Evolutionary conservation across 352 stramenopile genomes (phyloP).

Genomic region (Aphanomyces stellatus): DNA sequence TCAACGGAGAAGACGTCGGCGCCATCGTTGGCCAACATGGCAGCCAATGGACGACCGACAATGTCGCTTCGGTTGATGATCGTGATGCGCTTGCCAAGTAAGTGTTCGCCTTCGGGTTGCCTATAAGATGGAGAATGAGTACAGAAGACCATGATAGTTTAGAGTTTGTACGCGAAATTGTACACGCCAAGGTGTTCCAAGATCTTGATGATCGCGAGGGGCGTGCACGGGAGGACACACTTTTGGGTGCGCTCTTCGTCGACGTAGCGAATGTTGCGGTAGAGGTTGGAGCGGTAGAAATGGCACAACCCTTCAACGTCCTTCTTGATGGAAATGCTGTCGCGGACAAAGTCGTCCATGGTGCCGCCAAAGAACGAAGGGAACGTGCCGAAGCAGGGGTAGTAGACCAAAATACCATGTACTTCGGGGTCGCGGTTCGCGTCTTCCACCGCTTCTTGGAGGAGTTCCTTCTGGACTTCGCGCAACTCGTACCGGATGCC

Average conservation of each 20-base stretch:
- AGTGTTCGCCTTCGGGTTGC: slow-evolving; percentile 42
- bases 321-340: slow-evolving; percentile 94
- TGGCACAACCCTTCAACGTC: slow-evolving; percentile 96
- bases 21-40: slow-evolving; percentile 93
- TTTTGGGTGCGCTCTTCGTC: slow-evolving; percentile 88
- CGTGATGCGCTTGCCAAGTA: slow-evolving; percentile 85
- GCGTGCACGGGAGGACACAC: slow-evolving; percentile 95
- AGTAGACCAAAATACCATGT: slow-evolving; percentile 98
- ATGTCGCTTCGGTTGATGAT: slow-evolving; percentile 98
- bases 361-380: slow-evolving; percentile 93
- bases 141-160: background rate
- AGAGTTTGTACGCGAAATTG: slow-evolving; percentile 40
- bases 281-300: slow-evolving; percentile 95
- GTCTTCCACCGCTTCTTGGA: slow-evolving; percentile 89
- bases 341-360: slow-evolving; percentile 97
- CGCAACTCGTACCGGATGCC: slow-evolving; percentile 96
- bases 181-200: slow-evolving; percentile 88
- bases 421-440: slow-evolving; percentile 92
- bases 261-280: slow-evolving; percentile 95
- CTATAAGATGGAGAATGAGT: slow-evolving; percentile 15
- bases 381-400: slow-evolving; percentile 95
- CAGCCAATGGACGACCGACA: slow-evolving; percentile 89
- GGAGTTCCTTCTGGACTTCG: slow-evolving; percentile 87
- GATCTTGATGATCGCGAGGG: slow-evolving; percentile 93
- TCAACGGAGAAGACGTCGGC: slow-evolving; percentile 94